A percentile compares a stretch with the other conserved stretches of the same genome.
Conservation (phyloP, 108 stramenopile genomes). For the Cyclotella choctawhatcheeana region DNA sequence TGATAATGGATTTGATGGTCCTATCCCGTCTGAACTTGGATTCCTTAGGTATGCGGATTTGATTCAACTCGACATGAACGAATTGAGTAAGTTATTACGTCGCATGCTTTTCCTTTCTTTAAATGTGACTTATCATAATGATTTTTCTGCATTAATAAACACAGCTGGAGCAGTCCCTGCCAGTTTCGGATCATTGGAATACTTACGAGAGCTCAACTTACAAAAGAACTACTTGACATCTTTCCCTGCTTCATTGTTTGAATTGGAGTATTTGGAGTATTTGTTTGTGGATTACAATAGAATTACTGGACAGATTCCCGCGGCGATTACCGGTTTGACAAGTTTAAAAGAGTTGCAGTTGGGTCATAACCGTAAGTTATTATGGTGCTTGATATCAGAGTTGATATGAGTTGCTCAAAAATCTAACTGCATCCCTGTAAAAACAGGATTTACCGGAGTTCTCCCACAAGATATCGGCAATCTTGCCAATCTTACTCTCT, state of each 20-base stretch:
- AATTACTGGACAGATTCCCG: conserved; percentile 24
- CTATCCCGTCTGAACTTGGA: conserved; percentile 8
- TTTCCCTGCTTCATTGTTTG: conserved; percentile 4
- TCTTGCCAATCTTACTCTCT: conserved; percentile 36
- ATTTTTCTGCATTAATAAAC: too few species aligned
- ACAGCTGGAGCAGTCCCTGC: conserved; percentile 25
- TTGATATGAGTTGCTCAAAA: too few species aligned
- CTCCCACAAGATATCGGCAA: conserved; percentile 56
- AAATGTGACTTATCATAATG: not conserved
- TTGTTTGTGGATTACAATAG: conserved; percentile 7
- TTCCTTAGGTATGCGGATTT: not conserved
- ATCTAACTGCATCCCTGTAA: too few species aligned
- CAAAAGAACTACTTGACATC: conserved; percentile 26
- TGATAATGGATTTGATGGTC: conserved; percentile 23
- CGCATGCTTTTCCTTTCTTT: too few species aligned
- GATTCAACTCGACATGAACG: conserved; percentile 8
- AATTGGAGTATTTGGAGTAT: not conserved
- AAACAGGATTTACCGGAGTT: conserved; percentile 34
- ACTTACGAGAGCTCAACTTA: conserved; percentile 15
- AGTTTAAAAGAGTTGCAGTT: conserved; percentile 16
- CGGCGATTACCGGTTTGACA: conserved; percentile 15
- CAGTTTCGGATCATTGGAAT: conserved; percentile 20
- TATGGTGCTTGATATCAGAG: not conserved
- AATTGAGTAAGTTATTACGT: conserved; percentile 22
- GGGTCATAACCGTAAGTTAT: conserved; percentile 25